Evolutionary conservation across 164 flowering plant species (phyloP).

Genomic region (Aristolochia contorta): DNA sequence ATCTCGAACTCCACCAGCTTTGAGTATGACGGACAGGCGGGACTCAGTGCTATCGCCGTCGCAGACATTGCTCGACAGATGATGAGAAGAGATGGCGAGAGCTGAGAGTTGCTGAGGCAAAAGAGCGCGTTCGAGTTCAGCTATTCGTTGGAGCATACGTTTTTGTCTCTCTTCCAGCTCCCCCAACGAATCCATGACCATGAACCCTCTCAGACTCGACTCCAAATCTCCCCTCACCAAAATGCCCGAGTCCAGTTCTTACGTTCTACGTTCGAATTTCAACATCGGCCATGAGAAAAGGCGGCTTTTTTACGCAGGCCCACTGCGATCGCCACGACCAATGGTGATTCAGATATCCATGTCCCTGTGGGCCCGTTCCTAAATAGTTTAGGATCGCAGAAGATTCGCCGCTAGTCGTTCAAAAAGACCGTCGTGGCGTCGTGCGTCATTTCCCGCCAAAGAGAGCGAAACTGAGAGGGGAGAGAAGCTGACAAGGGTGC

Average conservation of each 20-base stretch:
- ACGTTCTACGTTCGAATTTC: too few relatives aligned
- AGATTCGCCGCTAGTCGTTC: too few relatives aligned
- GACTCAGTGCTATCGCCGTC: conserved; percentile 29
- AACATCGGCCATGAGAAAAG: too few relatives aligned
- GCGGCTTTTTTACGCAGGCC: too few relatives aligned
- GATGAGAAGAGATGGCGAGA: conserved; percentile 12
- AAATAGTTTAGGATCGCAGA: too few relatives aligned
- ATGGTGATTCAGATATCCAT: not conserved
- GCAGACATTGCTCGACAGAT: not conserved
- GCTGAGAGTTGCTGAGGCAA: conserved; percentile 14
- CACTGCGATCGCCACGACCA: not conserved
- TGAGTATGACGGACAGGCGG: conserved; percentile 66
- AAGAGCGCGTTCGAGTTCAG: conserved; percentile 29
- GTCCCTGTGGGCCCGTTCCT: not conserved
- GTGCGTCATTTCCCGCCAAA: conserved; percentile 12
- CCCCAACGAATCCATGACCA: conserved; percentile 19
- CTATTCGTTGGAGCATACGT: conserved; percentile 44
- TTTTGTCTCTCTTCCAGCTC: conserved; percentile 43
- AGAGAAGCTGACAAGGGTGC: conserved; percentile 2
- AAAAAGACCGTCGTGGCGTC: not conserved
- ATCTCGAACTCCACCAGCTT: conserved; percentile 42
- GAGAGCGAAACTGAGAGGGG: not conserved
- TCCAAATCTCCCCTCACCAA: not conserved
- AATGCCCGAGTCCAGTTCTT: too few relatives aligned
- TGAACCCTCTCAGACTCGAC: not conserved